These are phyloP conservation scores for Allodekkera sacchari DNA, from an alignment of 805 yeast species.

Conservation along the genomic window DNA sequence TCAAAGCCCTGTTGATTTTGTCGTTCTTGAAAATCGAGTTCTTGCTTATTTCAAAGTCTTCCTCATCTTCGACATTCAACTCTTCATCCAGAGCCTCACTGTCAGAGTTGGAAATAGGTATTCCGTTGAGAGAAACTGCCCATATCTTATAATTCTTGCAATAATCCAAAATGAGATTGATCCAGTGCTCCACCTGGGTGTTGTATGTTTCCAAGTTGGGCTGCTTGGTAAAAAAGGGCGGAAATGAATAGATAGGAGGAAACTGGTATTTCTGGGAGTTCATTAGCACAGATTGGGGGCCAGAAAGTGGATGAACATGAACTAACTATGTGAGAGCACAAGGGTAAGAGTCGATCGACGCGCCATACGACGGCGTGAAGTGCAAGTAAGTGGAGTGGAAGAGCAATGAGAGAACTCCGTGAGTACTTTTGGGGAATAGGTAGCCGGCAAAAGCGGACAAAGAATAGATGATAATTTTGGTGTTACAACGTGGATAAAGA, in stretches of 20 bases:
- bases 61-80: slow-evolving; percentile 11
- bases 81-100: slow-evolving; percentile 22
- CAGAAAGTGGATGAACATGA: neutral
- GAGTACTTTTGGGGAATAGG: too few relatives aligned
- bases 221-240: slow-evolving; percentile 88
- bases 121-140: slow-evolving; percentile 37
- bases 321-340: too few relatives aligned
- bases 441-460: too few relatives aligned
- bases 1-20: slow-evolving; percentile 43
- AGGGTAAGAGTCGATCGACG: too few relatives aligned
- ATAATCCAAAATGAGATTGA: slow-evolving; percentile 48
- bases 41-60: slow-evolving; percentile 5
- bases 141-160: slow-evolving; percentile 51
- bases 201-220: slow-evolving; percentile 72
- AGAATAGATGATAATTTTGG: too few relatives aligned
- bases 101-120: slow-evolving; percentile 12
- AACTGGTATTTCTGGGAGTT: slow-evolving; percentile 19
- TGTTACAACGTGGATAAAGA: too few relatives aligned
- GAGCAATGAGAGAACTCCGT: too few relatives aligned
- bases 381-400: too few relatives aligned
- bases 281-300: slow-evolving; percentile 1
- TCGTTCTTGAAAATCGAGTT: slow-evolving; percentile 40
- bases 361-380: too few relatives aligned
- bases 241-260: slow-evolving; percentile 63
- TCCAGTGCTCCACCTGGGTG: slow-evolving; percentile 79